These are phyloP conservation scores for Metschnikowia continentalis DNA, from an alignment of 805 yeast genomes.

Conservation along the genomic window DNA sequence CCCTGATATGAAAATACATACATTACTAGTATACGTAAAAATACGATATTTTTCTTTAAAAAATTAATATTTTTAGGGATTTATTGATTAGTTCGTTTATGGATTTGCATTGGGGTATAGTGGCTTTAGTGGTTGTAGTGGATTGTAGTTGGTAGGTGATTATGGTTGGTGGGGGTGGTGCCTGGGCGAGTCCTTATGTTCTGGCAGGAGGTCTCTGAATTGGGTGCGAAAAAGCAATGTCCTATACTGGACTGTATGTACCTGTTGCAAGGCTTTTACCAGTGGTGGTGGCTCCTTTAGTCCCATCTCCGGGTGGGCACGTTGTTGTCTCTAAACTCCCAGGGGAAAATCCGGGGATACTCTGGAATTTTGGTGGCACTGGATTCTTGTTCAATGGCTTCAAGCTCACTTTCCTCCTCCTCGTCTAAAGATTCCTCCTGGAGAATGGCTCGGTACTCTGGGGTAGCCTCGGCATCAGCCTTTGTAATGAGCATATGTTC, in stretches of 20 bases:
- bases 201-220: neutral
- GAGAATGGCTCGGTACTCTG: constrained; percentile 1
- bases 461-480: constrained; percentile 1
- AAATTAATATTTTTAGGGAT: neutral
- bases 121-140: neutral
- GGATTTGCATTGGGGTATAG: too few species aligned
- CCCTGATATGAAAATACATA: neutral
- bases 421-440: constrained; percentile 8
- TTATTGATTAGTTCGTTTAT: too few species aligned
- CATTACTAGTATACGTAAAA: too few species aligned
- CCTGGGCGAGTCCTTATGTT: neutral
- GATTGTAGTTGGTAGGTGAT: neutral
- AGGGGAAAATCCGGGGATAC: constrained; percentile 31
- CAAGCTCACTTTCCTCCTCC: neutral
- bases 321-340: constrained; percentile 27
- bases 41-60: too few species aligned
- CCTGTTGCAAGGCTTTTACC: neutral
- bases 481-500: constrained; percentile 19
- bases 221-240: constrained; percentile 5
- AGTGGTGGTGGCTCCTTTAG: neutral
- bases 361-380: neutral
- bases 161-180: too few species aligned
- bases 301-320: constrained; percentile 28
- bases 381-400: neutral
- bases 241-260: neutral